Evolutionary conservation across 1,139 yeast genomes (phyloP).

Genomic region (Taiozyma sp.): DNA sequence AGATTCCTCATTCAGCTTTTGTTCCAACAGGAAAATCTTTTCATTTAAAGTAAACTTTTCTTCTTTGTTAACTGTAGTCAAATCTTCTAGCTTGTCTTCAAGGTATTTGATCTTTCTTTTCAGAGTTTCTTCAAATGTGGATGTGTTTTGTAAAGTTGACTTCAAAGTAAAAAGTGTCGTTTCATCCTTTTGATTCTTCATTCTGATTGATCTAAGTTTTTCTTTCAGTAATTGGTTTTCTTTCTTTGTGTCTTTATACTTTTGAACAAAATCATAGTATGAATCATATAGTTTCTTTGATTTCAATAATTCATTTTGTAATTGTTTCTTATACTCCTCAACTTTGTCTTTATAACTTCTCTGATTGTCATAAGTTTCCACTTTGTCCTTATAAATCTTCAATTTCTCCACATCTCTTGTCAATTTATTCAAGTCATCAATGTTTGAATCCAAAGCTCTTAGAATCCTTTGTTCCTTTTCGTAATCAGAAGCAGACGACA

Average conservation of each 20-base stretch:
- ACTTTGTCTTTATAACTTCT: constrained; percentile 15
- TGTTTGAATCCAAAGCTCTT: constrained; percentile 21
- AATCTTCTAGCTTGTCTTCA: constrained; percentile 23
- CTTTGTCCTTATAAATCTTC: constrained; percentile 12
- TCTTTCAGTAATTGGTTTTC: constrained; percentile 7
- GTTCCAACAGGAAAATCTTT: constrained; percentile 20
- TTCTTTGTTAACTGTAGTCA: constrained; percentile 16
- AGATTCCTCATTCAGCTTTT: constrained; percentile 21
- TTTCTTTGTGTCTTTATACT: constrained; percentile 35
- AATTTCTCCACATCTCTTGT: constrained; percentile 13
- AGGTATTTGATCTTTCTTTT: constrained; percentile 18
- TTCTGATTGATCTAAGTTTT: constrained; percentile 8
- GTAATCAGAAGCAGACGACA: neutral
- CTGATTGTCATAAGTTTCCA: neutral
- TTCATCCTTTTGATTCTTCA: constrained; percentile 9
- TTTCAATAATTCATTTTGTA: constrained; percentile 27
- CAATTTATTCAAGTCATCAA: constrained; percentile 21
- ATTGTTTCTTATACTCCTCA: constrained; percentile 28
- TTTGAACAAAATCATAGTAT: constrained; percentile 36
- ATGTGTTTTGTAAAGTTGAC: constrained; percentile 10
- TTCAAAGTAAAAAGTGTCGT: constrained; percentile 10
- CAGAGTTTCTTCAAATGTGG: constrained; percentile 17
- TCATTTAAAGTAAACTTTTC: constrained; percentile 23
- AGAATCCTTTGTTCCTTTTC: constrained; percentile 12
- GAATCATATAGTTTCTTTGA: constrained; percentile 29